Conservation (phyloP, 345 rosid species). For the Eucalyptus camaldulensis region DNA sequence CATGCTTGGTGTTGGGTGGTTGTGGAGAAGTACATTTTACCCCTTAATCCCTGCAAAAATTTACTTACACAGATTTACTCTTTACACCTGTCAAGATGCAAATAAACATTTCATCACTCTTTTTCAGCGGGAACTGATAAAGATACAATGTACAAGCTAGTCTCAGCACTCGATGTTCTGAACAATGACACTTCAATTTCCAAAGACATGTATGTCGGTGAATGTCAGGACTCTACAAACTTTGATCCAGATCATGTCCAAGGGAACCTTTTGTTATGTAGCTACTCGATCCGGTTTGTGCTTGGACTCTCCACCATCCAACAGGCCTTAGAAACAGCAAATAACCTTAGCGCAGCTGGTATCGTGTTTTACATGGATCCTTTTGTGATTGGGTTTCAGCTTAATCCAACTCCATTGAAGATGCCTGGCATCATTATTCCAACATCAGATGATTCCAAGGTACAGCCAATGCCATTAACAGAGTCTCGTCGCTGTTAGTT, state of each 20-base stretch:
- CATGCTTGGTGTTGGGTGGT: not conserved
- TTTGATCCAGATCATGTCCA: conserved; percentile 41
- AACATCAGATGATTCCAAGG: conserved; percentile 87
- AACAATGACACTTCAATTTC: conserved; percentile 44
- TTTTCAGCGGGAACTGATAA: conserved; percentile 51
- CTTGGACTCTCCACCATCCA: conserved; percentile 87
- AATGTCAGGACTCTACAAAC: conserved; percentile 73
- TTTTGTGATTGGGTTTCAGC: conserved; percentile 80
- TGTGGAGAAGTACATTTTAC: not conserved
- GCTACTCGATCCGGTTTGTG: conserved; percentile 91
- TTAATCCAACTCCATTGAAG: conserved; percentile 75
- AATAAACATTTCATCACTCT: not conserved
- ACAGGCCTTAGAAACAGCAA: conserved; percentile 65
- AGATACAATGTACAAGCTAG: conserved; percentile 32
- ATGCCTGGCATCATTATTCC: conserved; percentile 88
- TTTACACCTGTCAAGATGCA: not conserved
- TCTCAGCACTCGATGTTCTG: conserved; percentile 74
- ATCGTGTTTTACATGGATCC: conserved; percentile 94
- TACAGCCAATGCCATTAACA: not conserved
- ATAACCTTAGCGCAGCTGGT: conserved; percentile 81
- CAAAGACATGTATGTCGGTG: conserved; percentile 75
- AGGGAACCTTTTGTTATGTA: conserved; percentile 83
- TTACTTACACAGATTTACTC: not conserved
- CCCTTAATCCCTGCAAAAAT: not conserved
- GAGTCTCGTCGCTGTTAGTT: not conserved